These are phyloP conservation scores for Achaetomiella virescens DNA, from an alignment of 495 filamentous ascomycete genomes.

Conservation along the genomic window DNA sequence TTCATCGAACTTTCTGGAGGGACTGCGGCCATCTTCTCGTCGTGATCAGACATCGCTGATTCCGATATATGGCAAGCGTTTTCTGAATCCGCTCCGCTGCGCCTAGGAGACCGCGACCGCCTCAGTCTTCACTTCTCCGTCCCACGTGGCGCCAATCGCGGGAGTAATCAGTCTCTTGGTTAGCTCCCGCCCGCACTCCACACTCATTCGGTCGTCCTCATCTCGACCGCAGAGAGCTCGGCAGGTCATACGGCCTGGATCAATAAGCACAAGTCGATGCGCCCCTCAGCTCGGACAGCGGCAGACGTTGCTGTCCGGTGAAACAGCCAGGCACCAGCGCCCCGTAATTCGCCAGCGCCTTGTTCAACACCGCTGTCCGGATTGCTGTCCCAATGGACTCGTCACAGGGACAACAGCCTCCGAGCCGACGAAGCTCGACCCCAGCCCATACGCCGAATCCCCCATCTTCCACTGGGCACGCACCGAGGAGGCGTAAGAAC, in stretches of 20 bases:
- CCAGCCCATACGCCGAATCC: neutral
- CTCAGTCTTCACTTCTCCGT: neutral
- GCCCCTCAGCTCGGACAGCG: neutral
- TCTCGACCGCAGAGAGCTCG: neutral
- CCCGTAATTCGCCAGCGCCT: constrained; percentile 1
- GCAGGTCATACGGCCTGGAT: neutral
- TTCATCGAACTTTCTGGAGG: no score
- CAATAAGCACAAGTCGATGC: neutral
- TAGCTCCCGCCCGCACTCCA: no score
- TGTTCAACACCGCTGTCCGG: no score
- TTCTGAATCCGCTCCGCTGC: no score
- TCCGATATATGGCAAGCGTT: no score
- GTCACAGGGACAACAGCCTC: neutral
- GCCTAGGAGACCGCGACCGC: no score
- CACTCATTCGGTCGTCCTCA: neutral
- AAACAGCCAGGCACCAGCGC: neutral
- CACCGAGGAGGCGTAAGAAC: constrained; percentile 32
- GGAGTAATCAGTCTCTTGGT: no score
- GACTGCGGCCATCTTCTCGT: no score
- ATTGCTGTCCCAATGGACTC: neutral
- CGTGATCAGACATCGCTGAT: no score
- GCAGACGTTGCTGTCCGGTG: neutral
- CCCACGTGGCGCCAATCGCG: constrained; percentile 13
- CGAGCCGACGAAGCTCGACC: neutral
- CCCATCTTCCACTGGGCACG: constrained; percentile 8